Evolutionary conservation across 2,329 filamentous ascomycete genomes (phyloP).

Genomic region (Phaeophleospora eucalypticola): DNA sequence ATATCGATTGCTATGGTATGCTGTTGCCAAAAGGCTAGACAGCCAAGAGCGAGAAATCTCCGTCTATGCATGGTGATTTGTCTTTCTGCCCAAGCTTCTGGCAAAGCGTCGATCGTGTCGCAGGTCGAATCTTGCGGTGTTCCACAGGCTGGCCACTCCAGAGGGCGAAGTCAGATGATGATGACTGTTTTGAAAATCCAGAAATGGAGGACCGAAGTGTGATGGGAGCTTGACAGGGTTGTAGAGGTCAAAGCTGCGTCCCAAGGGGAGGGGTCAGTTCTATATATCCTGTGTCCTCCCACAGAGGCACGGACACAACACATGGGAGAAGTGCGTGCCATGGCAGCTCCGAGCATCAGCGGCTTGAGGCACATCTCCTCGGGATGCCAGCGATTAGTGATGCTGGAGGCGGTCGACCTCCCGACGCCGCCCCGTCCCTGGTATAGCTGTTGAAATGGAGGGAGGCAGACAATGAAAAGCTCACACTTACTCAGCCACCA

Average conservation of each 20-base stretch:
- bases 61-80: too few species aligned
- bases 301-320: constrained; percentile 9
- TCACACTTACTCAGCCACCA: too few species aligned
- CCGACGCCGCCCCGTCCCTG: constrained; percentile 3
- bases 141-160: too few species aligned
- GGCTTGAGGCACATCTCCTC: constrained; percentile 9
- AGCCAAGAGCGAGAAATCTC: too few species aligned
- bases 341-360: constrained; percentile 15
- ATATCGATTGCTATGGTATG: constrained; percentile 34
- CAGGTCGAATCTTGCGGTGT: too few species aligned
- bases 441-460: too few species aligned
- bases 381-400: constrained; percentile 2
- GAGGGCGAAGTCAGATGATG: too few species aligned
- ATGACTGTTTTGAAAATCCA: too few species aligned
- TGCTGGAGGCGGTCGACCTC: constrained; percentile 6
- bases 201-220: background rate
- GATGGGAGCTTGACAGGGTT: constrained; percentile 4
- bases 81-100: constrained; percentile 5
- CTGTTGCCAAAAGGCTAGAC: too few species aligned
- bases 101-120: too few species aligned
- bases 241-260: constrained; percentile 10
- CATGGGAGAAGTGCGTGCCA: constrained; percentile 10
- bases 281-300: constrained; percentile 21
- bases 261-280: constrained; percentile 13
- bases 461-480: too few species aligned